Evolutionary conservation across 352 stramenopile genomes (phyloP).

Genomic region (Phytophthora sp.): DNA sequence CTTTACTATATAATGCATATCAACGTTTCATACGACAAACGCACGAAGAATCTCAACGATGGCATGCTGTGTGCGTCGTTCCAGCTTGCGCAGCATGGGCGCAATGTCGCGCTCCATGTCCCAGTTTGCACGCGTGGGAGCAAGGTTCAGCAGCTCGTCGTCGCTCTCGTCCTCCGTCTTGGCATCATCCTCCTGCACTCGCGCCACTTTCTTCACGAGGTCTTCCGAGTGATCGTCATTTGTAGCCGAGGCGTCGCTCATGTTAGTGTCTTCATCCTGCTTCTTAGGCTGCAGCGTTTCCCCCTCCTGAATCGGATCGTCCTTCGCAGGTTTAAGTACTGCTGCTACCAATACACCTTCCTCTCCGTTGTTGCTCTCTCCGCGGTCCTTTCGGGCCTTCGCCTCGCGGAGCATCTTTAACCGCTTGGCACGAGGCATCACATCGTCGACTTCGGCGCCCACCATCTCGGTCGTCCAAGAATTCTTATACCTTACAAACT

Average conservation of each 20-base stretch:
- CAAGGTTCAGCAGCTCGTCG: constrained; percentile 73
- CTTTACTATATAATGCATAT: too few species aligned
- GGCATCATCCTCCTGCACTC: constrained; percentile 29
- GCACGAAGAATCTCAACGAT: constrained; percentile 89
- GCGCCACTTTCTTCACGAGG: constrained; percentile 34
- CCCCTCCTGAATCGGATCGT: constrained; percentile 20
- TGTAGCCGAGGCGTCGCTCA: not conserved
- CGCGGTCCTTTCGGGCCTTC: constrained; percentile 76
- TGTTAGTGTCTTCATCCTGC: constrained; percentile 24
- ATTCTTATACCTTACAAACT: too few species aligned
- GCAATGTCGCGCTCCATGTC: constrained; percentile 89
- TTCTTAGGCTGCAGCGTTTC: constrained; percentile 20
- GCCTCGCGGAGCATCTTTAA: constrained; percentile 86
- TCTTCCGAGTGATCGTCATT: constrained; percentile 4
- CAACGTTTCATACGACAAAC: too few species aligned
- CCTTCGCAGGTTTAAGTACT: constrained; percentile 5
- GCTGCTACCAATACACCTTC: constrained; percentile 2
- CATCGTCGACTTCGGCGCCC: constrained; percentile 30
- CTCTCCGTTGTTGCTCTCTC: constrained; percentile 39
- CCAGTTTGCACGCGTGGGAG: constrained; percentile 87
- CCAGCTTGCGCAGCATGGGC: constrained; percentile 87
- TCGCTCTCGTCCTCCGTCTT: constrained; percentile 57
- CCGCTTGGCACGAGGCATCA: constrained; percentile 82
- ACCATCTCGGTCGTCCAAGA: too few species aligned
- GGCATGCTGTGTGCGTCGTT: constrained; percentile 83